These are phyloP conservation scores for Citrus mangshanensis DNA, from an alignment of 345 rosid genomes.

Conservation along the genomic window DNA sequence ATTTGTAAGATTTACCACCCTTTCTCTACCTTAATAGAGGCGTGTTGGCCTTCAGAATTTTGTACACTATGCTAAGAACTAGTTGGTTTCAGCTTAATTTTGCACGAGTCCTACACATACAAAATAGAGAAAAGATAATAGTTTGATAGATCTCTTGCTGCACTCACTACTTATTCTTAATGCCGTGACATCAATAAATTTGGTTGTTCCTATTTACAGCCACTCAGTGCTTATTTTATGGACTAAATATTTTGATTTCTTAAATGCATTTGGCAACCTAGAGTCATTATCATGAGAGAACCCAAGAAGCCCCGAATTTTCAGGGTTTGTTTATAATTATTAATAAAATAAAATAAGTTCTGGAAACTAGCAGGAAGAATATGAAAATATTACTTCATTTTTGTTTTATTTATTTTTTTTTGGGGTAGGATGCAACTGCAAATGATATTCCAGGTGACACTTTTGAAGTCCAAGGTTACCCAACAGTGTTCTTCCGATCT, in stretches of 20 bases:
- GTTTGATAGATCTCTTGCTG: neutral
- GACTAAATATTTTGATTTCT: no score
- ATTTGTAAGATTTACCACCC: conserved; percentile 47
- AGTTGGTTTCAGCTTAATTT: neutral
- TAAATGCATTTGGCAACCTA: no score
- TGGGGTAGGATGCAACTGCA: conserved; percentile 75
- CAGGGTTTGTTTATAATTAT: no score
- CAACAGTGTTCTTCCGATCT: conserved; percentile 75
- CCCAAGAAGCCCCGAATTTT: no score
- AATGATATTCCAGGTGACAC: conserved; percentile 66
- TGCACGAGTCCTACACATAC: neutral
- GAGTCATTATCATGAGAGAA: no score
- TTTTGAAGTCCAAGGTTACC: conserved; percentile 82
- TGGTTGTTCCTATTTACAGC: no score
- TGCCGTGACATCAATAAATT: no score
- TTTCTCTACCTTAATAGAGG: neutral
- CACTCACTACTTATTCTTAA: neutral
- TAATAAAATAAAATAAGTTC: no score
- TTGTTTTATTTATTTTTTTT: no score
- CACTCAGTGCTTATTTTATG: no score
- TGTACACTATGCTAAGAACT: neutral
- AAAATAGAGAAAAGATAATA: neutral
- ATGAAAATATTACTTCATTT: no score
- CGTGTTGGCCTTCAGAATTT: neutral
- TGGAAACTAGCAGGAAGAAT: no score